phyloP scores from a whole-genome alignment of 2,329 filamentous ascomycete genomes.

The Colletotrichum caudatum region DNA sequence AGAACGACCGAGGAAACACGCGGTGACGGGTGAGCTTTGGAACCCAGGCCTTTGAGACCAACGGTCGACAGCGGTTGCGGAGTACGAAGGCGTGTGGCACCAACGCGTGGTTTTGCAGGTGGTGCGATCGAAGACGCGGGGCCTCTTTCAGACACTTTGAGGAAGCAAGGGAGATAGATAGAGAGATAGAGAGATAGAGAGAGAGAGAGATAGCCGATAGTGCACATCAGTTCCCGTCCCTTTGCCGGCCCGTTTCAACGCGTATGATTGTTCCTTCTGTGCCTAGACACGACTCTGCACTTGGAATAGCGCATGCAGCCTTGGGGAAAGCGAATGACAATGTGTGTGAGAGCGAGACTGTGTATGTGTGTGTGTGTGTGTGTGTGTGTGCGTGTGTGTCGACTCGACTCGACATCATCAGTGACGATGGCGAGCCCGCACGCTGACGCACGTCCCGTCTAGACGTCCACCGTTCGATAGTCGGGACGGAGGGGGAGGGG shows the following conservation, averaged over 20 bases:
- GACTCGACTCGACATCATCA: background rate
- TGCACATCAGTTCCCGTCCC: background rate
- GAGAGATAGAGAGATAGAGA: no score
- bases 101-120: constrained; percentile 3
- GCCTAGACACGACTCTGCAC: no score
- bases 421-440: constrained; percentile 7
- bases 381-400: background rate
- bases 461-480: constrained; percentile 17
- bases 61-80: background rate
- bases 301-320: background rate
- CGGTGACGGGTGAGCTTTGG: background rate
- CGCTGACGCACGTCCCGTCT: constrained; percentile 12
- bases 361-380: background rate
- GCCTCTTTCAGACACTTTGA: background rate
- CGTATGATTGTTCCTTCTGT: background rate
- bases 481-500: background rate
- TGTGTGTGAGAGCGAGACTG: background rate
- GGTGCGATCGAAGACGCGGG: background rate
- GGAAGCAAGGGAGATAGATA: background rate
- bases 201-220: background rate
- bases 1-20: background rate
- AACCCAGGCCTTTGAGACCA: background rate
- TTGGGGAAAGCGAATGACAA: background rate
- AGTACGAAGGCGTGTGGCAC: constrained; percentile 26
- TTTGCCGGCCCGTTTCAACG: background rate